A percentile compares a stretch with the other conserved stretches of the same genome.
Conservation (phyloP, 129 eudicot genomes). For the Lactuca sativa region DNA sequence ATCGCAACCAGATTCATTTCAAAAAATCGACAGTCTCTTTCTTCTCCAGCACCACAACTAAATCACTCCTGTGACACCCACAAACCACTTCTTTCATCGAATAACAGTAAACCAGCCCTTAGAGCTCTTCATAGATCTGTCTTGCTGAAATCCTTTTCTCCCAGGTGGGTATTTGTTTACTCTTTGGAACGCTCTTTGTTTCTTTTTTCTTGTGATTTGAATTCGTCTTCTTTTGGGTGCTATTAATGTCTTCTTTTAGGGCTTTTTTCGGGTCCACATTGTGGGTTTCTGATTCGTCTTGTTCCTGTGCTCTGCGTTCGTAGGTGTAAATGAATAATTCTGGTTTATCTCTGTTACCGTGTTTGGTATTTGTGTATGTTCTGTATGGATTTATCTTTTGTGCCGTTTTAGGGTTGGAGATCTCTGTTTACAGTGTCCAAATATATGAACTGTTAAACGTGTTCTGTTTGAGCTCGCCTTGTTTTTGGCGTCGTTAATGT, state of each 20-base stretch:
- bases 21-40: conserved; percentile 1
- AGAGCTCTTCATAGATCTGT: conserved; percentile 20
- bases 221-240: not conserved
- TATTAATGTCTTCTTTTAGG: not conserved
- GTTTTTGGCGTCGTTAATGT: not conserved
- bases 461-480: not conserved
- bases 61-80: not conserved
- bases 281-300: not conserved
- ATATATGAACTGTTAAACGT: not conserved
- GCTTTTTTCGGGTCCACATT: conserved; percentile 15
- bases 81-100: not conserved
- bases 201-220: not conserved
- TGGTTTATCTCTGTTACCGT: not conserved
- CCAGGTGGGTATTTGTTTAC: conserved; percentile 12
- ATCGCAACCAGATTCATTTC: conserved; percentile 13
- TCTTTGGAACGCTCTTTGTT: not conserved
- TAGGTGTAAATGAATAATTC: not conserved
- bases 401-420: conserved; percentile 11
- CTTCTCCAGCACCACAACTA: not conserved
- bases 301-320: not conserved
- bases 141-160: conserved; percentile 2
- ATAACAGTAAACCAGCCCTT: not conserved
- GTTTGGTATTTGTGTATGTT: not conserved
- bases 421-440: conserved; percentile 9
- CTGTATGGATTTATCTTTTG: not conserved